Evolutionary conservation across 805 yeast genomes (phyloP), one percentile per base, ranked within the genome.

Genomic region (Myxozyma lipomycoides): DNA sequence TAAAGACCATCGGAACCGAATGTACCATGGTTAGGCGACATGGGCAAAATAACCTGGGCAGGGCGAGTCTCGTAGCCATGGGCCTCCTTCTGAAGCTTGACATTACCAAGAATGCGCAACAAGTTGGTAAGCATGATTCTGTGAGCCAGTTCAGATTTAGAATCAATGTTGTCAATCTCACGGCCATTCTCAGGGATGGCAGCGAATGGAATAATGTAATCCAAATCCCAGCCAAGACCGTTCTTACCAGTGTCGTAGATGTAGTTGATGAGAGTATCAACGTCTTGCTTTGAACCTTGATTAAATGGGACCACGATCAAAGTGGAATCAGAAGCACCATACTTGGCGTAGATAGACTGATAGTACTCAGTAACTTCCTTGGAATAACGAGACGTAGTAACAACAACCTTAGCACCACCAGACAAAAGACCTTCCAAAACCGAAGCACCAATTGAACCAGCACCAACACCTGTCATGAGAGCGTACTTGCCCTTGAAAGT

Each of bases 181-280:
- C 88, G 86, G 68, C 99, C 99, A 69, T 88, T 88, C 76, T 93
- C 99, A 62, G 99, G 98, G 64, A 93, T 91, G 55, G 99, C 99
- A 61, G 98, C 99, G 67, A 93, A 93, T 65, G 99, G 99, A 69
- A 93, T 81, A 59, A 93, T 80, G 61, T 81, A 95, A 74, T 93
- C 99, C 67, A 93, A 78, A 70, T 93, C 98, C 98, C 98, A 91
- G 51, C 95, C 96, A 62, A 91, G 80, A 73, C 96, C 96, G 62
- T 90, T 93, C 67, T 84, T 78, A 78, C 84, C 82, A 59, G 79
- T 87, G 64, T 82, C 84, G 70, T 91, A 93, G 67, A 93, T 88
- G 77, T 80, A 93, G 51, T 82, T 78, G 52, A 90, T 77, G 59
- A 93, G 79, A 45, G 90, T 84, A 62, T 86, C 84, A 58, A 89